A percentile compares a stretch with the other conserved stretches of the same genome.
phyloP scores from a whole-genome alignment of 2,329 filamentous ascomycete species.

The Fusarium sp. region DNA sequence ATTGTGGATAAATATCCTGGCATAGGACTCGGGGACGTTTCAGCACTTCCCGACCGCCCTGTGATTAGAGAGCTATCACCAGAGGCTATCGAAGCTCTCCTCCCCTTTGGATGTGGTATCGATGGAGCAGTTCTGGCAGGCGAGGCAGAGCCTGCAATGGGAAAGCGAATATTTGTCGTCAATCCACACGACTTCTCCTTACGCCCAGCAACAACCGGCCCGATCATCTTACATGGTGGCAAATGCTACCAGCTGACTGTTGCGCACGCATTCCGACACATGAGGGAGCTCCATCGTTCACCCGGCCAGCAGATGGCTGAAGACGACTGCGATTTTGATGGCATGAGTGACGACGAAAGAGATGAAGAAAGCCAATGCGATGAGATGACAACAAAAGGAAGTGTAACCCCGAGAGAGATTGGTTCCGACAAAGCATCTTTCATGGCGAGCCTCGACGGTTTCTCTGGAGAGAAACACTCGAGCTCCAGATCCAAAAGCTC shows the following conservation, averaged over 20 bases:
- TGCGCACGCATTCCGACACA: not conserved
- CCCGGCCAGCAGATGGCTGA: not conserved
- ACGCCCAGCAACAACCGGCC: not conserved
- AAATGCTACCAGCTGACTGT: not conserved
- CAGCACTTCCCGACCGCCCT: not conserved
- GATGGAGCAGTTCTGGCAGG: fast-evolving
- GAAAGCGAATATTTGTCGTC: not conserved
- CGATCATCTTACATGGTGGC: fast-evolving
- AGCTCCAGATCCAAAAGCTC: fast-evolving
- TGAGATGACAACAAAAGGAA: fast-evolving
- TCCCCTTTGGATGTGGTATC: fast-evolving
- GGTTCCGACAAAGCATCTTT: not conserved
- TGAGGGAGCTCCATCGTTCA: fast-evolving
- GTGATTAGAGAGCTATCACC: not conserved
- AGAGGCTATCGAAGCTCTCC: not conserved
- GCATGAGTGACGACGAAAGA: fast-evolving
- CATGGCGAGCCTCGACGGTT: fast-evolving
- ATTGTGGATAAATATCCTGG: not conserved
- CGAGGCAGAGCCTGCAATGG: fast-evolving
- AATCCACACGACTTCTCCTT: fast-evolving
- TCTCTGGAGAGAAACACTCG: fast-evolving
- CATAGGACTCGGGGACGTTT: not conserved
- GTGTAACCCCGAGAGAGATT: fast-evolving
- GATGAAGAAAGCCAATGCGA: fast-evolving
- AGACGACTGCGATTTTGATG: not conserved